Base-by-base conservation (phyloP, 2,329 filamentous ascomycete species). In the Cordyceps javanica region DNA sequence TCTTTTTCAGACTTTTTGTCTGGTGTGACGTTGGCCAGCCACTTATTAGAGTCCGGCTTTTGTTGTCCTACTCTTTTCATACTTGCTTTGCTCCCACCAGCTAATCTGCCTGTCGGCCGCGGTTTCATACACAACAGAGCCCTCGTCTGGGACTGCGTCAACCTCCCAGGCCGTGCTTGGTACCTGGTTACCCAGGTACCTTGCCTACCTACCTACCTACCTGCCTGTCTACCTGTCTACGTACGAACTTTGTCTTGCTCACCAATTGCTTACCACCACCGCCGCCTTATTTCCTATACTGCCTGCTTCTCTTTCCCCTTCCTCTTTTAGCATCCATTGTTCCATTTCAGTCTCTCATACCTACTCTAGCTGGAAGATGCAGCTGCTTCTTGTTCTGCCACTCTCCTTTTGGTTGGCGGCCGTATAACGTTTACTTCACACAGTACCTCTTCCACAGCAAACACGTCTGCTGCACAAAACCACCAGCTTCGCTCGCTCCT, bases 1-100 rank as follows among this genome's bases (percentile, higher is more conserved):
- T 55, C 53, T 23, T 25, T 39, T 23, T 14, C 30, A 38, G 30
- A 32, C 30, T 28, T 41, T n/a, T 25, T 23, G 26, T 36, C 51
- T 25, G 30, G 28, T 44, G 23, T 26, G 42, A 34, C 30, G 7
- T 46, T 39, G n/a, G 23, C 10, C 53, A 48, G 53, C 53, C 42
- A 39, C 42, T 48, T 55, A 55, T 48, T 48, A 55, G 53, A 55
- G 53, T 45, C 28, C 23, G 53, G 32, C 32, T 38, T 36, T 39
- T 54, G 28, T 26, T 54, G 51, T 34, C 26, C 19, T 34, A 32
- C 53, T 48, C 14, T 19, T 11, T 21, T 28, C 5, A 25, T 39
- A 5, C 16, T 19, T 38, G 16, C 3, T 16, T 32, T 41, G 36
- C 30, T 36, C 8, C 14, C 39, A 21, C 28, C n/a, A 28, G 16